These are phyloP conservation scores for Dactylellina cionopaga DNA, from an alignment of 2,329 filamentous ascomycete genomes.

Conservation along the genomic window DNA sequence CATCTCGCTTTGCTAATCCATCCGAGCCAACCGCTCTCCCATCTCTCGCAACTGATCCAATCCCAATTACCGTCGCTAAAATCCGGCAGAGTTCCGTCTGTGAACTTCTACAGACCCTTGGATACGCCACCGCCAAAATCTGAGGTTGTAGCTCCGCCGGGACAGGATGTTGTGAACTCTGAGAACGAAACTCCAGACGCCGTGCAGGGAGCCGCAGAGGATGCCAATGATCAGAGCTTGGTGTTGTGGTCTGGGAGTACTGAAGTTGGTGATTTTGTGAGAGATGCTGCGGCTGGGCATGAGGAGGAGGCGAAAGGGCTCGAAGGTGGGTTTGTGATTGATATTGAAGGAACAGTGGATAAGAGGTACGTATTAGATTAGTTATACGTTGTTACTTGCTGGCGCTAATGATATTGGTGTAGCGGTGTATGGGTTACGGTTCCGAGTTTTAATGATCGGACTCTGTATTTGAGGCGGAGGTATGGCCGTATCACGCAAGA, in stretches of 20 bases:
- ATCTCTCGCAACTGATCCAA: conserved; percentile 87
- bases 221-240: conserved; percentile 68
- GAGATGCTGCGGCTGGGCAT: conserved; percentile 82
- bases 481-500: conserved; percentile 76
- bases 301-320: conserved; percentile 63
- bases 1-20: conserved; percentile 86
- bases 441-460: conserved; percentile 88
- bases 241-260: conserved; percentile 89
- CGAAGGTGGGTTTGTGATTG: conserved; percentile 72
- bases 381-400: too few relatives aligned
- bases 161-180: conserved; percentile 72
- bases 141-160: conserved; percentile 52
- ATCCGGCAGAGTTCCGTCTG: conserved; percentile 74
- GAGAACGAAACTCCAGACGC: conserved; percentile 75
- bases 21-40: conserved; percentile 88
- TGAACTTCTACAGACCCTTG: conserved; percentile 81
- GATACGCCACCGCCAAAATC: conserved; percentile 61
- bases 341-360: conserved; percentile 74
- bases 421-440: conserved; percentile 72
- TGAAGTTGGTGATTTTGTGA: conserved; percentile 92
- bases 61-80: conserved; percentile 79
- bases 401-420: neutral
- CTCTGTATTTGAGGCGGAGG: conserved; percentile 82
- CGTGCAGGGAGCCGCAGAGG: conserved; percentile 61
- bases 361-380: conserved; percentile 10